phyloP scores from a whole-genome alignment of 148 eudicot species.

The Vaccinium vitisidaea region DNA sequence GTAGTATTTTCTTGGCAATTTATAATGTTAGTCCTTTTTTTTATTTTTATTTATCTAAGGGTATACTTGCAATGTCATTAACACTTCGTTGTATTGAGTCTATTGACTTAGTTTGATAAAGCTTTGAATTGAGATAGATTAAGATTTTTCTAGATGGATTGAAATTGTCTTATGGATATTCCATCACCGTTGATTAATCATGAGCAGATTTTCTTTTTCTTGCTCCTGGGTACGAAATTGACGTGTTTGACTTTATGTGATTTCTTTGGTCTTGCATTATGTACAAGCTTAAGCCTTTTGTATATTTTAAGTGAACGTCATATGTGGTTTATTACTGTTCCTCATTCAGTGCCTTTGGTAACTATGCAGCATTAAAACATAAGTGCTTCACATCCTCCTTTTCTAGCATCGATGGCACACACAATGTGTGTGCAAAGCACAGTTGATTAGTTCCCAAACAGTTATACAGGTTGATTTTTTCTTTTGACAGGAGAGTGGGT shows the following conservation, averaged over 20 bases:
- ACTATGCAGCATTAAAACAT: background rate
- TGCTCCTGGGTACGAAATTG: background rate
- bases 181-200: background rate
- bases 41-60: background rate
- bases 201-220: background rate
- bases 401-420: too few species aligned
- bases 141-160: background rate
- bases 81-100: background rate
- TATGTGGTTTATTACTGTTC: background rate
- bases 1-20: conserved; percentile 26
- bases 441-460: too few species aligned
- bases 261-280: background rate
- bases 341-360: background rate
- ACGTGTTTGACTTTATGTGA: background rate
- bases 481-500: too few species aligned
- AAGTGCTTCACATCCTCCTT: background rate
- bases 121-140: conserved; percentile 4
- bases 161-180: background rate
- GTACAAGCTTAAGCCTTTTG: background rate
- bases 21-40: too few species aligned
- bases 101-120: background rate
- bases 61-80: background rate
- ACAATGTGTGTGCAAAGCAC: too few species aligned
- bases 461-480: too few species aligned
- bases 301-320: background rate